Conservation (phyloP, 1,284 basidiomycete species). For the Puccinia horiana region DNA sequence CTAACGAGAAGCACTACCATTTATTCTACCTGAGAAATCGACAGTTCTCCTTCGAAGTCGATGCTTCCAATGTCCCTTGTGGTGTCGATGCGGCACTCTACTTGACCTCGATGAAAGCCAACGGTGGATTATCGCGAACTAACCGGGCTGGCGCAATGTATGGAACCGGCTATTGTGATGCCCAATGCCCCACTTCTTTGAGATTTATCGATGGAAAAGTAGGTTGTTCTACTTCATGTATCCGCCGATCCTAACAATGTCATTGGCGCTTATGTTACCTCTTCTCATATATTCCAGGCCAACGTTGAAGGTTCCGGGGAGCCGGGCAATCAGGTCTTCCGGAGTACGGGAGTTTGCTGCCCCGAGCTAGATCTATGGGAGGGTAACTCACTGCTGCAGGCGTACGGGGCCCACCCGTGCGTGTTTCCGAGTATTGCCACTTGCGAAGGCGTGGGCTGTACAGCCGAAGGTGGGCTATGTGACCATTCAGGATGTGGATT, state of each 20-base stretch:
- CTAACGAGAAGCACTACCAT: slow-evolving; percentile 5
- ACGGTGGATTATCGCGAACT: slow-evolving; percentile 52
- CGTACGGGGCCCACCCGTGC: slow-evolving; percentile 12
- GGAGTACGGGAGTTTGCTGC: slow-evolving; percentile 60
- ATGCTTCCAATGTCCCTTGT: slow-evolving; percentile 36
- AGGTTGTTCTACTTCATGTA: slow-evolving; percentile 48
- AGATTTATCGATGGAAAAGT: slow-evolving; percentile 66
- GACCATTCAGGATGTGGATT: slow-evolving; percentile 22
- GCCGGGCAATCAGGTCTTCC: neutral
- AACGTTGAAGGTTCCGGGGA: neutral
- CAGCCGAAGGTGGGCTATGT: neutral
- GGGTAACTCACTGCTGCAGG: slow-evolving; percentile 1
- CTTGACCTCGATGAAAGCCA: slow-evolving; percentile 57
- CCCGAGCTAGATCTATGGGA: slow-evolving; percentile 62
- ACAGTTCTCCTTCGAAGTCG: slow-evolving; percentile 39
- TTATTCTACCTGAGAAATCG: slow-evolving; percentile 38
- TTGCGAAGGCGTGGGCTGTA: neutral
- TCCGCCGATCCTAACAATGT: too few relatives aligned
- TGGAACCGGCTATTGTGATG: slow-evolving; percentile 58
- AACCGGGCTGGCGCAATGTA: slow-evolving; percentile 40
- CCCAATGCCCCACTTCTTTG: slow-evolving; percentile 62
- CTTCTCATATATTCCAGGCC: neutral
- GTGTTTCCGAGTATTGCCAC: neutral
- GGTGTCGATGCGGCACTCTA: slow-evolving; percentile 60
- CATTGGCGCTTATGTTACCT: neutral